phyloP scores from a whole-genome alignment of 352 stramenopile genomes.

The Phytopythium boreale region DNA sequence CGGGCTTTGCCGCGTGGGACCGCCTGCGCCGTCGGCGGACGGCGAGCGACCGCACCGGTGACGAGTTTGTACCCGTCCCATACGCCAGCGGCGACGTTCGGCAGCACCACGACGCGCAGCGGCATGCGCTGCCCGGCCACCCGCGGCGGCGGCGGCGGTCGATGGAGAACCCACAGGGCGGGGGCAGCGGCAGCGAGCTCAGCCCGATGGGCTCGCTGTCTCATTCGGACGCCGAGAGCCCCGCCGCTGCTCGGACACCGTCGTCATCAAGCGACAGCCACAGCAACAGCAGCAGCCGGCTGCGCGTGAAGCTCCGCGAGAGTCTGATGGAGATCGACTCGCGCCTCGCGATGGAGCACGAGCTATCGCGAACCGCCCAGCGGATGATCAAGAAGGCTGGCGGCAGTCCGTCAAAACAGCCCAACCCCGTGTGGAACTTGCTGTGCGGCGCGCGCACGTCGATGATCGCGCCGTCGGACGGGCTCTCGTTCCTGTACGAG shows the following conservation, averaged over 20 bases:
- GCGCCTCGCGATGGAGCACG: conserved; percentile 44
- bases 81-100: not conserved
- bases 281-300: conserved; percentile 22
- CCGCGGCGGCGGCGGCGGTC: not conserved
- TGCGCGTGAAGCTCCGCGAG: conserved; percentile 67
- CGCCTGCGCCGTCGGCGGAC: conserved; percentile 22
- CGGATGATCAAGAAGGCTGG: conserved; percentile 24
- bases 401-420: conserved; percentile 17
- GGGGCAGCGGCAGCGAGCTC: conserved; percentile 17
- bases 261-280: not conserved
- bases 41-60: conserved; percentile 11
- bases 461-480: conserved; percentile 37
- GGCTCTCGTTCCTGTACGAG: conserved; percentile 51
- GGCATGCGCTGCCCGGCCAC: not conserved
- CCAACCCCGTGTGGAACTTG: conserved; percentile 58
- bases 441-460: conserved; percentile 48
- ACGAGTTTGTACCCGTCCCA: conserved; percentile 41
- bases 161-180: conserved; percentile 38
- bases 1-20: conserved; percentile 46
- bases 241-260: conserved; percentile 5
- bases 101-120: not conserved
- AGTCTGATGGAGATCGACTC: conserved; percentile 52
- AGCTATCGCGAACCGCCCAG: conserved; percentile 32
- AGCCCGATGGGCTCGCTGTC: conserved; percentile 22
- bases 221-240: conserved; percentile 24